Evolutionary conservation across 768 basidiomycete genomes (phyloP), one percentile per base, ranked within the genome.

Genomic region (Phaffia australis): DNA sequence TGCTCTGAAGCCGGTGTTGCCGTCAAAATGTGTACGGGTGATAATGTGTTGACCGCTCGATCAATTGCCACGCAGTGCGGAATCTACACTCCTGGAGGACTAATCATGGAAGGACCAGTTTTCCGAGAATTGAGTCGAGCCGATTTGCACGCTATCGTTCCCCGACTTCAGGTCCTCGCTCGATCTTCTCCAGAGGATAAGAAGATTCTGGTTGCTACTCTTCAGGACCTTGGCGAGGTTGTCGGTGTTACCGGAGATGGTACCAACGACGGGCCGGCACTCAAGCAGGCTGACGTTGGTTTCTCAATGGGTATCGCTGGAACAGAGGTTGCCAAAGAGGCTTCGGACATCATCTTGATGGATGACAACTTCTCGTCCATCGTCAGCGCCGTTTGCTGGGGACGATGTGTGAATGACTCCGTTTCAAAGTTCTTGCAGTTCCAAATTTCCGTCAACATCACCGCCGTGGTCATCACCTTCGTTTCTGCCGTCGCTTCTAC

Each of bases 1-100:
- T 97, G 93, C 74, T 57, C 57, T 14, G 46, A 56, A 61, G 94
- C 95, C 51, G 93, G 94, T 69, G 92, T 99, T 18, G 80, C 82
- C 27, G 85, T 98, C 78, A 97, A 95, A 79, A 99, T 97, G 93
- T 94, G 90, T 75, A 98, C 95, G 0, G 95, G 94, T 70, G 93
- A 98, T 77, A 97, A 95, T 70, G 89, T 92, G 59, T 83, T 97
- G 27, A 93, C 89, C 0, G 89, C 89, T 59, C 85, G 91, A n/a
- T 95, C 93, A 8, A 99, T 99, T 72, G 94, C 95, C 25, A 81
- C 82, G 0, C 94, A 99, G 73, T 98, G 94, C 72, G 92, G 93
- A 49, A 97, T 98, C 75, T 98, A 87, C 79, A 87, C 87, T 21
- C 77, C 87, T 2, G 93, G 93, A 29, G 95, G 95, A 35, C 83